Conservation (phyloP, 2,329 filamentous ascomycete genomes). For the Exophiala aquamarina region DNA sequence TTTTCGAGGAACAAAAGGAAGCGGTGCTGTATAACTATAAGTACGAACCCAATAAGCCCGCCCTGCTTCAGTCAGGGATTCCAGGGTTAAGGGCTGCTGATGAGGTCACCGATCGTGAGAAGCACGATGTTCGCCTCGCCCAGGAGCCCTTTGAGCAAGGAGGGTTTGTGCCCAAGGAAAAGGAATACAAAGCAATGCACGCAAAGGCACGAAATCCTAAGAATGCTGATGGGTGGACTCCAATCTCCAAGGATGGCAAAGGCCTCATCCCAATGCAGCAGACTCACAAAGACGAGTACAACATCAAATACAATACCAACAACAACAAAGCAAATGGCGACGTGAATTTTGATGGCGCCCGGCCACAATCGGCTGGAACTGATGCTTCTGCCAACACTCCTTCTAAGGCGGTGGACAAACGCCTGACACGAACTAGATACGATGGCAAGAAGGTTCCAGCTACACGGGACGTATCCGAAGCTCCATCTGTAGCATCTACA, state of each 20-base stretch:
- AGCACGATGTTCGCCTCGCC: slow-evolving; percentile 40
- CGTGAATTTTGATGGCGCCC: slow-evolving; percentile 21
- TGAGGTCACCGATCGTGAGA: slow-evolving; percentile 28
- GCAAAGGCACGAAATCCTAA: slow-evolving; percentile 34
- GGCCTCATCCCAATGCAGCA: slow-evolving; percentile 20
- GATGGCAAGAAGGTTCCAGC: slow-evolving; percentile 26
- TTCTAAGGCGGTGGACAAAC: slow-evolving; percentile 21
- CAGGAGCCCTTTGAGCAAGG: slow-evolving; percentile 60
- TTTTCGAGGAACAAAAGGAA: slow-evolving; percentile 62
- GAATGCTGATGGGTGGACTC: slow-evolving; percentile 41
- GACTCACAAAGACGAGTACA: slow-evolving; percentile 24
- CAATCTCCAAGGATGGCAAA: slow-evolving; percentile 36
- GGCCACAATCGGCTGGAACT: slow-evolving; percentile 17
- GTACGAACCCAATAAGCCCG: slow-evolving; percentile 49
- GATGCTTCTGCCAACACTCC: slow-evolving; percentile 17
- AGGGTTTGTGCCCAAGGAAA: slow-evolving; percentile 45
- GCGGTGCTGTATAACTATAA: slow-evolving; percentile 61
- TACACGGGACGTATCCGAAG: slow-evolving; percentile 25
- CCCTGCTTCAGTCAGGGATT: slow-evolving; percentile 33
- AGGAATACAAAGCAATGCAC: slow-evolving; percentile 42
- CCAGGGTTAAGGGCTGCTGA: slow-evolving; percentile 26
- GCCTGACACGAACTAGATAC: slow-evolving; percentile 24
- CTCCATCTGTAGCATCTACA: slow-evolving; percentile 20
- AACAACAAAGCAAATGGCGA: slow-evolving; percentile 20
- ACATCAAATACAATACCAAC: slow-evolving; percentile 22